Conservation (phyloP, 805 yeast species). For the Schwanniomyces pseudopolymorphus region DNA sequence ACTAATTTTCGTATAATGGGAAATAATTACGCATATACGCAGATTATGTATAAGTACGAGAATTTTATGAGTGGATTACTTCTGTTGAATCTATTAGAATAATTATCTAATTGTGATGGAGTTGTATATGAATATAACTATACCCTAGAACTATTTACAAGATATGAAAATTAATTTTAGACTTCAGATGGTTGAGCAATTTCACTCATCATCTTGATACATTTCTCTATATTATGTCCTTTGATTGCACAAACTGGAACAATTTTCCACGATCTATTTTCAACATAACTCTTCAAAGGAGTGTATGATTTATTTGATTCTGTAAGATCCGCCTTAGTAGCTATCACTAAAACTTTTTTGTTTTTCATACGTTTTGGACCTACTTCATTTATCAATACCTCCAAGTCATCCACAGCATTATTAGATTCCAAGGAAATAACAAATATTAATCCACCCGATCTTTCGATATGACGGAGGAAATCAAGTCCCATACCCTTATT, state of each 20-base stretch:
- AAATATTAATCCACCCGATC: conserved; percentile 87
- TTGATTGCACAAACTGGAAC: conserved; percentile 83
- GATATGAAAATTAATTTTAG: too few species aligned
- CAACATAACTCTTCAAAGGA: conserved; percentile 45
- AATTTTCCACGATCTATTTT: conserved; percentile 55
- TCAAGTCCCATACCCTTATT: conserved; percentile 94
- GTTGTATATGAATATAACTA: too few species aligned
- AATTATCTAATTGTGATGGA: too few species aligned
- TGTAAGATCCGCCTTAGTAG: conserved; percentile 89
- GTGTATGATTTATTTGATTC: conserved; percentile 49
- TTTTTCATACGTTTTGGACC: conserved; percentile 59
- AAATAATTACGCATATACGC: too few species aligned
- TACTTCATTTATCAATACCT: conserved; percentile 65
- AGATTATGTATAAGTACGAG: too few species aligned
- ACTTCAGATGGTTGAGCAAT: conserved; percentile 30
- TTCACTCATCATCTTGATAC: conserved; percentile 72
- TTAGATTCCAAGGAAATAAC: conserved; percentile 73
- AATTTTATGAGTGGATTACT: too few species aligned
- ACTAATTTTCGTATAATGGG: too few species aligned
- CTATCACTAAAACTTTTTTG: conserved; percentile 73
- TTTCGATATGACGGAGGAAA: conserved; percentile 86
- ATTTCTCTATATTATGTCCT: conserved; percentile 68
- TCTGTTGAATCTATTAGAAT: too few species aligned
- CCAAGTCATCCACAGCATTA: conserved; percentile 67
- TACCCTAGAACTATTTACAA: background rate